Evolutionary conservation across 345 rosid genomes (phyloP), one percentile per base, ranked within the genome.

Genomic region (Noccaea caerulescens): DNA sequence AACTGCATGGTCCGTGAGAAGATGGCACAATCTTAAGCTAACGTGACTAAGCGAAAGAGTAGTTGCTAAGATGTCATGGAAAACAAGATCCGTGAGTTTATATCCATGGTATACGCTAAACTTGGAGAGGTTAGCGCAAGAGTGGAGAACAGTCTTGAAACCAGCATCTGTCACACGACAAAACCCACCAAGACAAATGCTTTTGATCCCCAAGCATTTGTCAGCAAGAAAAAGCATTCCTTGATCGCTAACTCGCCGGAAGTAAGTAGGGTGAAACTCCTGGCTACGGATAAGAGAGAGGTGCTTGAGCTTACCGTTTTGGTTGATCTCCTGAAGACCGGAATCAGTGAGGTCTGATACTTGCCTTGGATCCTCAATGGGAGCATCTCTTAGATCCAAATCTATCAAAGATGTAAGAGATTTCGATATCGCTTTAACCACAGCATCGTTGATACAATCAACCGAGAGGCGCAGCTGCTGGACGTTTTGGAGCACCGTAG

Each of bases 191-290:
- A 90, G 92, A 69, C 81, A 87, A 54, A 93, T 85, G 72, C 93
- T 90, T 84, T 90, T 94, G 85, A 93, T 87, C 39, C 75, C 79
- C 50, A 86, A 76, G 71, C 96, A 93, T 67, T 83, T 88, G 58
- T 85, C 96, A 30, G 98, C 97, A 88, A 93, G 91, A 56, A 93
- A 77, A 25, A 93, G 92, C 74, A 93, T 77, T 42, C 98, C 97
- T 25, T 88, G 96, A 82, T 93, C 98, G 68, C 90, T 85, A 46
- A 93, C 97, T 64, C 94, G 81, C 55, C 85, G 83, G 64, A 93
- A 93, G 73, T 80, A 87, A 42, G 94, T 84, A 68, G 79, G 56
- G 13, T 79, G 66, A 73, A 77, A 88, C 71, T 90, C 96, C 79
- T 93, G 97, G 82, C 93, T 86, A 55, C 97, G 86, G 62, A 90